Conservation (phyloP, 208 protist species). For the Wallacemonas collosoma region DNA sequence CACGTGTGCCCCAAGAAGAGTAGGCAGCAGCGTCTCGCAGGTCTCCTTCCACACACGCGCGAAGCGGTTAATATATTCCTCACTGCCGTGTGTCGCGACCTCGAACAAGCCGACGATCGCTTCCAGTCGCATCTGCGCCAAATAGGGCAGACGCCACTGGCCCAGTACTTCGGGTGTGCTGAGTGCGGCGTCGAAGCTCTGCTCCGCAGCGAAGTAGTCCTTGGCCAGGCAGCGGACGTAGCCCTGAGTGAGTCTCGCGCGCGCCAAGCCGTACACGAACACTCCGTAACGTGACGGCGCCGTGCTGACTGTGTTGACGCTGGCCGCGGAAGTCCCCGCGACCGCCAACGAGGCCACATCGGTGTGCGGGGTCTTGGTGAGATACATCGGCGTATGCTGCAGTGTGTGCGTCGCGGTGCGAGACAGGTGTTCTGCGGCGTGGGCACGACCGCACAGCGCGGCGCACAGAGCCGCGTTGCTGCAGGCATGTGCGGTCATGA, state of each 20-base stretch:
- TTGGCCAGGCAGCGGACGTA: conserved; percentile 23
- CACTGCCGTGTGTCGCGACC: conserved; percentile 25
- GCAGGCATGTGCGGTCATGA: conserved; percentile 12
- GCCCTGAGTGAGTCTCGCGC: conserved; percentile 14
- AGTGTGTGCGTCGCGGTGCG: background rate
- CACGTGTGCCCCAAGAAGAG: conserved; percentile 33
- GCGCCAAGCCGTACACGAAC: conserved; percentile 6
- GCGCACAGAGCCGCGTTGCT: conserved; percentile 11
- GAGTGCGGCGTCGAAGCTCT: conserved; percentile 28
- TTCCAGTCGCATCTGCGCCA: conserved; percentile 31
- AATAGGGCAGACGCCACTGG: conserved; percentile 20
- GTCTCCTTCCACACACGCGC: conserved; percentile 38
- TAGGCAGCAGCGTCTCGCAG: conserved; percentile 26
- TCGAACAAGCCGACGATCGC: conserved; percentile 44
- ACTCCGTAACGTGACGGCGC: conserved; percentile 2
- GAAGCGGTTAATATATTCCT: conserved; percentile 30
- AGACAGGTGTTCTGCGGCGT: conserved; percentile 11
- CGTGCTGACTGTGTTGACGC: background rate
- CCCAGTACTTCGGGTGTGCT: conserved; percentile 31
- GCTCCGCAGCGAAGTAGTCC: conserved; percentile 29
- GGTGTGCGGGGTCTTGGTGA: background rate
- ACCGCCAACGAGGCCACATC: background rate
- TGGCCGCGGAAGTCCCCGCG: background rate
- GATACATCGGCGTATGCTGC: conserved; percentile 1
- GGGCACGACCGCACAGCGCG: conserved; percentile 1